A percentile compares a stretch with the other conserved stretches of the same genome.
These are phyloP conservation scores for Colletotrichum plurivorum DNA, from an alignment of 2,329 filamentous ascomycete species.

Conservation along the genomic window DNA sequence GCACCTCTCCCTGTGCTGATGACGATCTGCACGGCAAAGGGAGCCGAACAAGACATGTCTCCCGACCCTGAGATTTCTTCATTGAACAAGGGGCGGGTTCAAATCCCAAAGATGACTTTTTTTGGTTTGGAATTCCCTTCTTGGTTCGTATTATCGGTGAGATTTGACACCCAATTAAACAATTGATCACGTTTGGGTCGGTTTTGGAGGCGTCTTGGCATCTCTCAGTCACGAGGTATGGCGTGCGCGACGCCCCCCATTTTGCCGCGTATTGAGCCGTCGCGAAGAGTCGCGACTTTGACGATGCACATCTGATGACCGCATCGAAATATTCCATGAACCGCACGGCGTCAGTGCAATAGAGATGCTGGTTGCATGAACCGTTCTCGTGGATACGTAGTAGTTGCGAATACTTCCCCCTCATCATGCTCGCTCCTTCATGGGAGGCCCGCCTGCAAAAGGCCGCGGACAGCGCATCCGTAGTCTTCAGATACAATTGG, in stretches of 20 bases:
- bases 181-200: slow-evolving; percentile 2
- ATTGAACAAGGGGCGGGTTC: background rate
- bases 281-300: background rate
- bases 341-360: too few species aligned
- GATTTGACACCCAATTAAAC: background rate
- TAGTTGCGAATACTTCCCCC: too few species aligned
- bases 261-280: background rate
- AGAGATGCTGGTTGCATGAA: too few species aligned
- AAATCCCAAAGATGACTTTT: background rate
- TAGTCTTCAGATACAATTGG: slow-evolving; percentile 55
- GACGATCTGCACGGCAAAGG: slow-evolving; percentile 21
- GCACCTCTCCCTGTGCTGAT: background rate
- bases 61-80: background rate
- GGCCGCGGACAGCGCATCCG: background rate
- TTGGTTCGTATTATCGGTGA: background rate
- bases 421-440: slow-evolving; percentile 10
- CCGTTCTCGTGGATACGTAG: too few species aligned
- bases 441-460: slow-evolving; percentile 16
- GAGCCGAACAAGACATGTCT: background rate
- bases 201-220: slow-evolving; percentile 13
- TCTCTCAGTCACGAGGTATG: slow-evolving; percentile 25
- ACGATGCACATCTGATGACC: background rate
- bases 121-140: too few species aligned
- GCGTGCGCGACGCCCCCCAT: slow-evolving; percentile 17
- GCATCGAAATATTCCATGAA: too few species aligned